Conservation (phyloP, 1,284 basidiomycete genomes). For the Cutaneotrichosporon mucoides region DNA sequence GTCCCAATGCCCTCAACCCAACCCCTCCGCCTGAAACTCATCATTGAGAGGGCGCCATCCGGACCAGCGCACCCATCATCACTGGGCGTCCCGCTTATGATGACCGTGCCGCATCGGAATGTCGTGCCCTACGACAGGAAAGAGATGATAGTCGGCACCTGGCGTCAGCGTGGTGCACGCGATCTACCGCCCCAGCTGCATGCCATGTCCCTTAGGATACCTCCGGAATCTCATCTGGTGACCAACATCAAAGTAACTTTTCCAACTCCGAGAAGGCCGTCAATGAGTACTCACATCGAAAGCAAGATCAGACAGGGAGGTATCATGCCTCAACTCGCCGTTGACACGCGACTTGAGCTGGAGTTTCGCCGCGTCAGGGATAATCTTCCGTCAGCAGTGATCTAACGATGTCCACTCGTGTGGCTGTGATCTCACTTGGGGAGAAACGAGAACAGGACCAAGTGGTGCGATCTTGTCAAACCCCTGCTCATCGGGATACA, state of each 20-base stretch:
- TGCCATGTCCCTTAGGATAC: too few relatives aligned
- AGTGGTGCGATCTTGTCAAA: slow-evolving; percentile 53
- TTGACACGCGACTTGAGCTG: slow-evolving; percentile 17
- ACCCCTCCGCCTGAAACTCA: slow-evolving; percentile 66
- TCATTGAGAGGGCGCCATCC: slow-evolving; percentile 62
- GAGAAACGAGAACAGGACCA: slow-evolving; percentile 69
- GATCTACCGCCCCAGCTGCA: too few relatives aligned
- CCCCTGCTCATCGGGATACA: too few relatives aligned
- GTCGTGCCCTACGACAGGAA: slow-evolving; percentile 80
- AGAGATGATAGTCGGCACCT: slow-evolving; percentile 50
- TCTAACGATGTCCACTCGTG: neutral
- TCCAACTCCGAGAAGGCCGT: too few relatives aligned
- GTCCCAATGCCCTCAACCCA: slow-evolving; percentile 26
- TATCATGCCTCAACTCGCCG: slow-evolving; percentile 16
- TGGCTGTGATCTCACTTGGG: neutral
- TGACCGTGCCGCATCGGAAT: slow-evolving; percentile 70
- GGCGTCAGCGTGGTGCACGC: too few relatives aligned
- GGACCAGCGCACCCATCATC: slow-evolving; percentile 72
- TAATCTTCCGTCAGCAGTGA: slow-evolving; percentile 10
- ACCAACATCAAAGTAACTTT: too few relatives aligned
- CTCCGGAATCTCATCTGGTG: too few relatives aligned
- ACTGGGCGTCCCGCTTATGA: slow-evolving; percentile 68
- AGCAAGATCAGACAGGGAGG: slow-evolving; percentile 15
- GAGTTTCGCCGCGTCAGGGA: slow-evolving; percentile 15
- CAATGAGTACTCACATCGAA: slow-evolving; percentile 13